These are phyloP conservation scores for Thalassiosira hispida DNA, from an alignment of 352 stramenopile genomes.

Conservation along the genomic window DNA sequence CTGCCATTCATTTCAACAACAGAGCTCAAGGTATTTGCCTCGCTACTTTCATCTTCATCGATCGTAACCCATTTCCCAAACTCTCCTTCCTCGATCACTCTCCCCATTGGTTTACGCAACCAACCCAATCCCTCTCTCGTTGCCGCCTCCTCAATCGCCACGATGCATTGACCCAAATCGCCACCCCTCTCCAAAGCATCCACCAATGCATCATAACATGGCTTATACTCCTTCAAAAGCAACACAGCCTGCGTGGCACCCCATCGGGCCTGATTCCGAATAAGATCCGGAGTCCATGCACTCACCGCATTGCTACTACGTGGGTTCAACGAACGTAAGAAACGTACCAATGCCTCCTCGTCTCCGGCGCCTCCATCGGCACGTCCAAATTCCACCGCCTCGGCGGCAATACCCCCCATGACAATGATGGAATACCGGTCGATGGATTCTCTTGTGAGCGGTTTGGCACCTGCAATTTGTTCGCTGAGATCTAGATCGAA, in stretches of 20 bases:
- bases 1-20: constrained; percentile 5
- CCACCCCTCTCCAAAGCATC: constrained; percentile 76
- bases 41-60: constrained; percentile 14
- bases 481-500: constrained; percentile 82
- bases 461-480: constrained; percentile 69
- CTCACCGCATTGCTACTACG: constrained; percentile 34
- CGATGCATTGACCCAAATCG: constrained; percentile 75
- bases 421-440: constrained; percentile 88
- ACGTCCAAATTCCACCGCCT: constrained; percentile 82
- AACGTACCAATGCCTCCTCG: constrained; percentile 81
- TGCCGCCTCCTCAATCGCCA: constrained; percentile 81
- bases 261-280: constrained; percentile 85
- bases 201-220: constrained; percentile 82
- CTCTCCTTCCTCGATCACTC: constrained; percentile 56
- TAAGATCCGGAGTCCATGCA: constrained; percentile 69
- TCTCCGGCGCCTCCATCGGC: constrained; percentile 84
- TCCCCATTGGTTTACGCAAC: constrained; percentile 66
- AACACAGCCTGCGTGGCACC: constrained; percentile 78
- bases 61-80: constrained; percentile 64
- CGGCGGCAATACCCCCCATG: constrained; percentile 87
- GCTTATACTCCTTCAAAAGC: constrained; percentile 80
- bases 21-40: too few species aligned
- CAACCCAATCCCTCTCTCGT: constrained; percentile 52
- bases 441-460: constrained; percentile 76
- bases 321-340: constrained; percentile 67